phyloP scores from a whole-genome alignment of 805 yeast species.

The Saccharomycopsis fermentans region DNA sequence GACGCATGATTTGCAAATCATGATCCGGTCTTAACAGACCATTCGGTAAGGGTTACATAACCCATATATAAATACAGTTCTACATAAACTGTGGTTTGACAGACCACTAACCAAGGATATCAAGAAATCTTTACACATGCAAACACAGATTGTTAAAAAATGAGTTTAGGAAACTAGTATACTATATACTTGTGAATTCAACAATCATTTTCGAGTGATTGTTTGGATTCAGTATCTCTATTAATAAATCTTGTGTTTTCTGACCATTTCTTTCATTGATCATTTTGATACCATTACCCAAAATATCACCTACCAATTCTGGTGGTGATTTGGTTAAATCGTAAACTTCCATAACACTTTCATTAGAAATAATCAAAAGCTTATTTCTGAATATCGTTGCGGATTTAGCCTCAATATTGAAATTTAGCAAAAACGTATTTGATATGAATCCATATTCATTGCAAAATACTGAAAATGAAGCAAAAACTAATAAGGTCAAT shows the following conservation, averaged over 20 bases:
- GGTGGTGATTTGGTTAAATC: conserved; percentile 6
- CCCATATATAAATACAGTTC: no score
- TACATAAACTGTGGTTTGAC: no score
- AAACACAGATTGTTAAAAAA: no score
- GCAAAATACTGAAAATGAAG: conserved; percentile 15
- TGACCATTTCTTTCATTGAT: background rate
- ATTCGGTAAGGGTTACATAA: no score
- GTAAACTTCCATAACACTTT: conserved; percentile 10
- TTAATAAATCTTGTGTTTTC: background rate
- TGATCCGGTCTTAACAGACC: no score
- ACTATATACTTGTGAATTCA: conserved; percentile 2
- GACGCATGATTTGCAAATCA: no score
- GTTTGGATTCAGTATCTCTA: conserved; percentile 3
- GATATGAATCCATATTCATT: conserved; percentile 18
- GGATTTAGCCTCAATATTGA: conserved; percentile 6
- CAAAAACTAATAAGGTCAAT: conserved; percentile 12
- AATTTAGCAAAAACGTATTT: conserved; percentile 7
- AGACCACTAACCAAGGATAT: no score
- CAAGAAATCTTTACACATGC: no score
- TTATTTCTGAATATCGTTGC: conserved; percentile 7
- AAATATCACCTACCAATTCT: conserved; percentile 1
- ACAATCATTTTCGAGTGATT: conserved; percentile 1
- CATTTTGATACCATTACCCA: conserved; percentile 12
- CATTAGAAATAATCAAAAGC: conserved; percentile 4
- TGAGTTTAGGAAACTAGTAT: no score